Conservation (phyloP, 1,139 yeast genomes). For the Sugiyamaella pinicola region DNA sequence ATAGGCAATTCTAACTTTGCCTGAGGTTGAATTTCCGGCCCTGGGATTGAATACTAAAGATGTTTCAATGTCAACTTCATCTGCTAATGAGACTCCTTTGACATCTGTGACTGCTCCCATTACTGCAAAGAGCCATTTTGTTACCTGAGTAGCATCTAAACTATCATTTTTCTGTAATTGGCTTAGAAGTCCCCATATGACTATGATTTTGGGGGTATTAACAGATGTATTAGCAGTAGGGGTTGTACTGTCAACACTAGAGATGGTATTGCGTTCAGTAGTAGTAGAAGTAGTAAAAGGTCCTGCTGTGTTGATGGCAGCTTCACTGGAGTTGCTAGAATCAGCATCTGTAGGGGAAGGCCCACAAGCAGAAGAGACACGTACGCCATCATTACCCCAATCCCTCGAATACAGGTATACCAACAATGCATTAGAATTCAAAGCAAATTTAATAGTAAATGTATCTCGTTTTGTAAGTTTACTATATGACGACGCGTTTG, state of each 20-base stretch:
- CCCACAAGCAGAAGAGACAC: not conserved
- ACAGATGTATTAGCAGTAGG: not conserved
- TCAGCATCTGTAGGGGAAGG: no score
- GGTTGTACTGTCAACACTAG: not conserved
- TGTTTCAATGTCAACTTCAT: constrained; percentile 6
- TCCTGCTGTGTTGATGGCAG: no score
- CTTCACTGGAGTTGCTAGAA: no score
- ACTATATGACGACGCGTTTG: constrained; percentile 2
- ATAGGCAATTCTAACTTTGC: not conserved
- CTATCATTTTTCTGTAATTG: constrained; percentile 16
- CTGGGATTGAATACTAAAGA: constrained; percentile 3
- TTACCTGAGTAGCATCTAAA: constrained; percentile 13
- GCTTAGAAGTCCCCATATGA: constrained; percentile 21
- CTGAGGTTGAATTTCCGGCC: constrained; percentile 2
- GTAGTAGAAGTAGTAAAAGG: no score
- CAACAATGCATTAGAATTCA: constrained; percentile 8
- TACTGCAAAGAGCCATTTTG: constrained; percentile 18
- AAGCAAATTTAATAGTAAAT: constrained; percentile 18
- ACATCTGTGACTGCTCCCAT: constrained; percentile 6
- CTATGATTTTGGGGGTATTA: not conserved
- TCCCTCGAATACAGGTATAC: constrained; percentile 16
- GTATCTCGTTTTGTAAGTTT: not conserved
- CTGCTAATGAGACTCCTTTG: constrained; percentile 9
- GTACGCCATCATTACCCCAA: not conserved
- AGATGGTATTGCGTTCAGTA: no score